Percentiles rank a stretch among this genome's conserved stretches.
These are phyloP conservation scores for Venturia aucupariae DNA, from an alignment of 2,329 filamentous ascomycete genomes.

Conservation along the genomic window DNA sequence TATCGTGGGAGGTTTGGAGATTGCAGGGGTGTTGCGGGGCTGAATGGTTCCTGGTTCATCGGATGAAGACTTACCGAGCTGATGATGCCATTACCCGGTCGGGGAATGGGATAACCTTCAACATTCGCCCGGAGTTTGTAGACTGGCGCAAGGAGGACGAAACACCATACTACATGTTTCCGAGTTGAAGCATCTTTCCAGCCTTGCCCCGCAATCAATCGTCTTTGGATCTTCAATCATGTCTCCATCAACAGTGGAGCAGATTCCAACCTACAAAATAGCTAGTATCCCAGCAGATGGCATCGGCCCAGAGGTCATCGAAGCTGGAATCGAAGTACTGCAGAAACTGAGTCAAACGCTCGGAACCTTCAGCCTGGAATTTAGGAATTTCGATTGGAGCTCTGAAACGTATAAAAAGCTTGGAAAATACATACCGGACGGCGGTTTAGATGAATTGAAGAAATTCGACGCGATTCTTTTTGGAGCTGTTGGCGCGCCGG, in stretches of 20 bases:
- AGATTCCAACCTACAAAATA: constrained; percentile 35
- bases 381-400: constrained; percentile 57
- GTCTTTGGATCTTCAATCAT: background rate
- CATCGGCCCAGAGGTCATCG: constrained; percentile 59
- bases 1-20: background rate
- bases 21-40: background rate
- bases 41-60: background rate
- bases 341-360: constrained; percentile 43
- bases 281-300: constrained; percentile 62
- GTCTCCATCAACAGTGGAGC: constrained; percentile 1
- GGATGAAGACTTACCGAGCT: background rate
- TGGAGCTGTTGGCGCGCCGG: constrained; percentile 55
- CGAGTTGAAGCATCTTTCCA: too few relatives aligned
- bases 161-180: background rate
- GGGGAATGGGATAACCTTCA: too few relatives aligned
- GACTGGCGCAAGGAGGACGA: background rate
- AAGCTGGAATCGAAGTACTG: constrained; percentile 53
- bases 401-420: constrained; percentile 57
- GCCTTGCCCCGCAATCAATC: background rate
- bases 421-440: constrained; percentile 55
- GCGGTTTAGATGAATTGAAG: constrained; percentile 47
- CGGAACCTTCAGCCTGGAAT: constrained; percentile 50
- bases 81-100: background rate
- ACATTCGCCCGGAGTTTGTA: too few relatives aligned
- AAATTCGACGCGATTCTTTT: constrained; percentile 59